A percentile compares a stretch with the other conserved stretches of the same genome.
phyloP scores from a whole-genome alignment of 129 eudicot genomes.

The Flaveria sonorensis region DNA sequence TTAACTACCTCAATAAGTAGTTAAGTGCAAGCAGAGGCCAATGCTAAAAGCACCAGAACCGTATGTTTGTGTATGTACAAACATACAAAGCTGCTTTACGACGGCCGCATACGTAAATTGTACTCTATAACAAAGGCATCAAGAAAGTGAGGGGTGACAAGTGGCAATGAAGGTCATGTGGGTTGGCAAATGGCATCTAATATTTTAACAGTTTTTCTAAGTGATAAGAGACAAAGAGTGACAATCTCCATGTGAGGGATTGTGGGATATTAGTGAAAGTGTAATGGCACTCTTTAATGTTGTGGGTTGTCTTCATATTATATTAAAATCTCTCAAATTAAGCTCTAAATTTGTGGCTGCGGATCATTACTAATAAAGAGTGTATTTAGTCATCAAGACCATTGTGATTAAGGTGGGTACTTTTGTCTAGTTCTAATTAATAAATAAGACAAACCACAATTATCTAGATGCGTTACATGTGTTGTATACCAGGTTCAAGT shows the following conservation, averaged over 20 bases:
- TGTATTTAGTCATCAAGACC: constrained; percentile 18
- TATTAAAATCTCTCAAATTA: constrained; percentile 7
- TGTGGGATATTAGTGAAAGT: constrained; percentile 28
- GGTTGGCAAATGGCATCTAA: constrained; percentile 27
- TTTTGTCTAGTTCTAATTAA: constrained; percentile 24
- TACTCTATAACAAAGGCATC: constrained; percentile 5
- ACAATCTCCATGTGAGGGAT: constrained; percentile 36
- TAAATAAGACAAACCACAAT: constrained; percentile 25
- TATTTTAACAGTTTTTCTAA: constrained; percentile 8
- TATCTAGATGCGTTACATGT: neutral
- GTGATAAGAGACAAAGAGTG: constrained; percentile 40
- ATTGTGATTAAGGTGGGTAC: constrained; percentile 30
- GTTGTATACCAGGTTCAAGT: too few relatives aligned
- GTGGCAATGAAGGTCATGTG: constrained; percentile 32
- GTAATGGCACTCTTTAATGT: constrained; percentile 37
- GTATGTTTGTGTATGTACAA: constrained; percentile 10
- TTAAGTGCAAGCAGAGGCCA: neutral
- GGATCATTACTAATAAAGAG: constrained; percentile 27
- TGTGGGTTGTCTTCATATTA: constrained; percentile 34
- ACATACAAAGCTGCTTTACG: neutral
- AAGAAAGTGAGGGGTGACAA: constrained; percentile 18
- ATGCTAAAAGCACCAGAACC: neutral
- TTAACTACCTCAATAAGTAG: constrained; percentile 7
- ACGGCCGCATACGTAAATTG: constrained; percentile 15
- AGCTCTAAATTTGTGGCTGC: constrained; percentile 23